Evolutionary conservation across 495 filamentous ascomycete genomes (phyloP), one percentile per base, ranked within the genome.

Genomic region (Trichodelitschia bisporula): DNA sequence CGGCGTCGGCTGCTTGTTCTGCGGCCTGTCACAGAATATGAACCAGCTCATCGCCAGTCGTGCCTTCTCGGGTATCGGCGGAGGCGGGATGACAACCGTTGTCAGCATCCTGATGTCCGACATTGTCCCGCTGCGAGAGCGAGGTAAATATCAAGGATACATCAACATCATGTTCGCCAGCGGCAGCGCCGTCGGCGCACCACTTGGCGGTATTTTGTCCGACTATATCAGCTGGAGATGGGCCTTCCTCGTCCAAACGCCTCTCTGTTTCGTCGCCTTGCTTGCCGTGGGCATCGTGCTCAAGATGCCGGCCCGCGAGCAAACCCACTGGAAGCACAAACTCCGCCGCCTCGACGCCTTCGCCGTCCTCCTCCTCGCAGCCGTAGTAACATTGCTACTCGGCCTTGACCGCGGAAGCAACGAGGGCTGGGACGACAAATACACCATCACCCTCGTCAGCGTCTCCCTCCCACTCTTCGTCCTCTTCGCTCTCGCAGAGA

Each of bases 141-240:
- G 78, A 37, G 79, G 76, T 3, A 57, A 72, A 9, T 89, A 72
- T 65, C 79, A 89, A 46, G 77, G 79, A 13, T 64, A 82, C 28
- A 56, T 84, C 40, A 89, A 86, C 41, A 68, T 86, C 43, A 60
- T 86, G 27, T 84, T 60, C 41, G 69, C 77, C 1, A 49, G 56
- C 36, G 80, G 80, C 13, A 58, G 72, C 11, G 68, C 65, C 10
- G 55, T 55, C 25, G 80, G 80, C 10, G 79, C 68, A 14, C 77
- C 78, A 0, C 40, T 91, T 5, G 77, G 76, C 23, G 80, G 79
- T 15, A 41, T 80, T 0, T 40, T 90, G 10, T 63, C 74, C 1
- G 78, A 89, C 42, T 64, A 55, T 16, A 57, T 86, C 17, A 75
- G 77, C 32, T 90, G 79, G 79, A 58, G 79, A 36, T 90, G 79